Evolutionary conservation across 306 rosid genomes (phyloP).

Genomic region (Sicyos baderoa): DNA sequence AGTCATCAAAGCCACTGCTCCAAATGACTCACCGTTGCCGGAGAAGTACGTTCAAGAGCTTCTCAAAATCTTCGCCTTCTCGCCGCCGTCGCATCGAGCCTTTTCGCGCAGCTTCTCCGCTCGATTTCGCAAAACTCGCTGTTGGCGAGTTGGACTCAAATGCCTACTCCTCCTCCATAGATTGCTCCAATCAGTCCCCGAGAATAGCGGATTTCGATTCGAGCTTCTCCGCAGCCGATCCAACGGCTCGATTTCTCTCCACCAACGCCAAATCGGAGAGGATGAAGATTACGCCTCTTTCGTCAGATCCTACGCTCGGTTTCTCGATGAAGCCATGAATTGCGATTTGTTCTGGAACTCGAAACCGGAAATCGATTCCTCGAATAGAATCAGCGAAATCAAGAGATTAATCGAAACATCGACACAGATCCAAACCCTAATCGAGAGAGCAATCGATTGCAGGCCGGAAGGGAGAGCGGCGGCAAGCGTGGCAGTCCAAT

Average conservation of each 20-base stretch:
- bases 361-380: not conserved
- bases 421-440: constrained; percentile 54
- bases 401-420: constrained; percentile 41
- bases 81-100: constrained; percentile 41
- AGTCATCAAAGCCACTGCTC: constrained; percentile 54
- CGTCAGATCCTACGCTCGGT: constrained; percentile 45
- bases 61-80: constrained; percentile 49
- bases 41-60: constrained; percentile 51
- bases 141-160: constrained; percentile 79
- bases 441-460: constrained; percentile 62
- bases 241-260: constrained; percentile 48
- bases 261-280: constrained; percentile 47
- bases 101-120: constrained; percentile 54
- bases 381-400: constrained; percentile 39
- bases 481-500: constrained; percentile 30
- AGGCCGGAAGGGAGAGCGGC: constrained; percentile 36
- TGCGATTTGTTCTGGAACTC: constrained; percentile 27
- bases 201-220: constrained; percentile 26
- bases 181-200: constrained; percentile 51
- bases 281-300: constrained; percentile 35
- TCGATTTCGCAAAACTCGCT: constrained; percentile 48
- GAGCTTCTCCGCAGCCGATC: constrained; percentile 47
- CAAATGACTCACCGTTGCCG: constrained; percentile 46
- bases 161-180: constrained; percentile 73
- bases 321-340: constrained; percentile 49